A percentile compares a stretch with the other conserved stretches of the same genome.
These are phyloP conservation scores for Acarospora socialis DNA, from an alignment of 2,329 filamentous ascomycete species.

Conservation along the genomic window DNA sequence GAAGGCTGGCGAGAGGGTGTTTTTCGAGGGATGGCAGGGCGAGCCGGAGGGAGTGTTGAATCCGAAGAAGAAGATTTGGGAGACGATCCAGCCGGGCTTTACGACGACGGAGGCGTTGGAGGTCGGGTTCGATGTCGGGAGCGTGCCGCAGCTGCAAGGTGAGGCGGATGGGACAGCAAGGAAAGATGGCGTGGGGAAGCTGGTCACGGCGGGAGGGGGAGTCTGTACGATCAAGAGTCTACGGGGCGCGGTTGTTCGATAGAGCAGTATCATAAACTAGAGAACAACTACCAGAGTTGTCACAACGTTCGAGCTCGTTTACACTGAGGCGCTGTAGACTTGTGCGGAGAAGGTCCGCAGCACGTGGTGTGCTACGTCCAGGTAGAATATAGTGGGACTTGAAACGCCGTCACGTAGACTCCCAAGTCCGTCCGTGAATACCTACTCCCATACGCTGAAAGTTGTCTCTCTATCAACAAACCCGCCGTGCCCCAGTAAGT, in stretches of 20 bases:
- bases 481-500: no score
- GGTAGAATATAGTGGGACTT: no score
- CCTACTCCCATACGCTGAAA: no score
- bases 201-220: conserved; percentile 65
- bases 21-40: conserved; percentile 87
- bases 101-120: conserved; percentile 69
- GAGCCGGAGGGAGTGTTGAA: conserved; percentile 89
- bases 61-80: conserved; percentile 99
- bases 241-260: conserved; percentile 70
- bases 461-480: no score
- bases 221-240: conserved; percentile 72
- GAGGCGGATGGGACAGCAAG: conserved; percentile 38
- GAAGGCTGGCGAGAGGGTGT: conserved; percentile 73
- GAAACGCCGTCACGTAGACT: no score
- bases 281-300: no score
- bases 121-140: conserved; percentile 72
- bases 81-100: conserved; percentile 90
- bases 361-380: no score
- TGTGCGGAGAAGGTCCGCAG: no score
- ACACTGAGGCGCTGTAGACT: no score
- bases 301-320: no score
- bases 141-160: conserved; percentile 60
- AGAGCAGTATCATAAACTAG: no score
- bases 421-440: no score
- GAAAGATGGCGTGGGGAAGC: conserved; percentile 40